Evolutionary conservation across 2,329 filamentous ascomycete genomes (phyloP).

Genomic region (Sporothrix protearum): DNA sequence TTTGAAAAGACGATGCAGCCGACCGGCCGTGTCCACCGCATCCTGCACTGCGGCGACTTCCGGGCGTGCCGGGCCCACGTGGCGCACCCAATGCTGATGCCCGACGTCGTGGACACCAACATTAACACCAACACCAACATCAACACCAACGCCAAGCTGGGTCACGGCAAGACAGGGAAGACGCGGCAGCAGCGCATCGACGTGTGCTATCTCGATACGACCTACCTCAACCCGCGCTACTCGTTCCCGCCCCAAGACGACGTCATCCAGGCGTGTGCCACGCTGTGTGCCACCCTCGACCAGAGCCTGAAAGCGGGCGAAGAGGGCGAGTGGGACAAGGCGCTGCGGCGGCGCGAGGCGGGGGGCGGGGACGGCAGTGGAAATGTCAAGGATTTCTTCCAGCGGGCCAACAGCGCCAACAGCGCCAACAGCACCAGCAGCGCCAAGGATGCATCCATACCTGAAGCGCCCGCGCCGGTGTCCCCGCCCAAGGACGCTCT

Average conservation of each 20-base stretch:
- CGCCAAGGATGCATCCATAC: conserved; percentile 22
- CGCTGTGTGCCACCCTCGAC: conserved; percentile 65
- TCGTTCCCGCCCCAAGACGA: conserved; percentile 86
- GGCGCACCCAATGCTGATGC: conserved; percentile 73
- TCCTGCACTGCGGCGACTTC: conserved; percentile 95
- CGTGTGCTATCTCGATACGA: conserved; percentile 94
- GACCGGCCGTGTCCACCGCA: conserved; percentile 64
- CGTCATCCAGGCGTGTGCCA: conserved; percentile 81
- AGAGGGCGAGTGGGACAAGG: conserved; percentile 46
- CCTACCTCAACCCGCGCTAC: conserved; percentile 93
- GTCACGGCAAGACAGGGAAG: conserved; percentile 69
- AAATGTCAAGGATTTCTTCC: conserved; percentile 53
- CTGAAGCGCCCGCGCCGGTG: conserved; percentile 32
- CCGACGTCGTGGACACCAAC: conserved; percentile 67
- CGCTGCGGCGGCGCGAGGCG: conserved; percentile 37
- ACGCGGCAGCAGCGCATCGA: conserved; percentile 81
- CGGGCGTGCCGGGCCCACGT: conserved; percentile 83
- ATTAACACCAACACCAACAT: too few species aligned
- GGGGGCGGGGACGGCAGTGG: conserved; percentile 37
- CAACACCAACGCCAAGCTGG: too few species aligned
- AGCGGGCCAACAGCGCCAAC: not conserved
- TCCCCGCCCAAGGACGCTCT: conserved; percentile 30
- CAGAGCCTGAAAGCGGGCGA: conserved; percentile 37
- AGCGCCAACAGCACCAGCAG: not conserved
- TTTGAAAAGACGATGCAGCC: conserved; percentile 68